Percentiles rank a stretch among this genome's conserved stretches.
Conservation (phyloP, 2,329 filamentous ascomycete genomes). For the Neobulgaria alba region DNA sequence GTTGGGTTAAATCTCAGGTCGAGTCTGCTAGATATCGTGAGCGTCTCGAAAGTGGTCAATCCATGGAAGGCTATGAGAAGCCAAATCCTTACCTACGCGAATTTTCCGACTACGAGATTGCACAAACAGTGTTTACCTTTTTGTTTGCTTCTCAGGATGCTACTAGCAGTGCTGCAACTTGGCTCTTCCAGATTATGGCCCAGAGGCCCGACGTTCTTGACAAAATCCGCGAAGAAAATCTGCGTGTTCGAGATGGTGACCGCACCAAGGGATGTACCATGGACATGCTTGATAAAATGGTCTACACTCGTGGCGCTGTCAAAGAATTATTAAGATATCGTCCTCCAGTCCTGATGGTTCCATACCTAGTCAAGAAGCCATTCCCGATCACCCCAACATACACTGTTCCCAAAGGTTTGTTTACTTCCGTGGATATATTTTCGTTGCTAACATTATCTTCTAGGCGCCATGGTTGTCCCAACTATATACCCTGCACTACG, state of each 20-base stretch:
- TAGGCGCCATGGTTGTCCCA: constrained; percentile 86
- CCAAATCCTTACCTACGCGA: constrained; percentile 73
- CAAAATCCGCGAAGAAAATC: constrained; percentile 85
- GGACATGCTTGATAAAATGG: constrained; percentile 81
- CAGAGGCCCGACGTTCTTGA: constrained; percentile 89
- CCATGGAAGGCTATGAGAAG: constrained; percentile 65
- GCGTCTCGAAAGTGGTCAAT: constrained; percentile 63
- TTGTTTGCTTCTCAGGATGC: constrained; percentile 96
- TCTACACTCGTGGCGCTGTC: constrained; percentile 85
- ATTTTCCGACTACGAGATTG: constrained; percentile 85
- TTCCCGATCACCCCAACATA: constrained; percentile 86
- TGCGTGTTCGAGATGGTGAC: constrained; percentile 67
- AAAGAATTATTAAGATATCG: constrained; percentile 88
- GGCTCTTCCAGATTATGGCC: constrained; percentile 90
- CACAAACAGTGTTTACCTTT: constrained; percentile 91
- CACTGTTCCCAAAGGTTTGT: constrained; percentile 77
- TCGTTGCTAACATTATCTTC: constrained; percentile 6
- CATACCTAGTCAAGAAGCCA: constrained; percentile 87
- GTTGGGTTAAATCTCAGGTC: constrained; percentile 83
- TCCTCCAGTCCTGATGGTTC: constrained; percentile 94
- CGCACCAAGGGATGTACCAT: constrained; percentile 62
- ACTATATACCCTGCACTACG: constrained; percentile 85
- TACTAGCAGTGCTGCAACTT: constrained; percentile 85
- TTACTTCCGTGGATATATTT: neutral
- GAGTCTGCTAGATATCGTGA: constrained; percentile 76